These are phyloP conservation scores for Macrophomina tecta DNA, from an alignment of 2,329 filamentous ascomycete genomes.

Conservation along the genomic window DNA sequence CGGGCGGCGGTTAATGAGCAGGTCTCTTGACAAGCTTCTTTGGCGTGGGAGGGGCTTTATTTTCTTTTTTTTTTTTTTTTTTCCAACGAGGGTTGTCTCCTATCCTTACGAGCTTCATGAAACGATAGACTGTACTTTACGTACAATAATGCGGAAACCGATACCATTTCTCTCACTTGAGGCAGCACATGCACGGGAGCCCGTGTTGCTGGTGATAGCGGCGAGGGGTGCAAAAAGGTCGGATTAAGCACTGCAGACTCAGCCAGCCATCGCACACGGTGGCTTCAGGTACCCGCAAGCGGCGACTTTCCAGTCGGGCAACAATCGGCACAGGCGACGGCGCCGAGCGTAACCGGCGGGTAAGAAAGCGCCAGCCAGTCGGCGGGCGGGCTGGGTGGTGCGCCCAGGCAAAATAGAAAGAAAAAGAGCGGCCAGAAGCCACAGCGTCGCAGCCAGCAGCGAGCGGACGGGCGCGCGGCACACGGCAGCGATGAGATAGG, in stretches of 20 bases:
- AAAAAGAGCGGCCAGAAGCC: neutral
- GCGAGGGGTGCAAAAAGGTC: neutral
- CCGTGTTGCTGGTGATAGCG: neutral
- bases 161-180: neutral
- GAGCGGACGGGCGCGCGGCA: neutral
- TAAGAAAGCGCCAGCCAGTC: too few relatives aligned
- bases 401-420: too few relatives aligned
- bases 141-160: neutral
- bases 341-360: neutral
- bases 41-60: neutral
- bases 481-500: neutral
- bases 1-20: neutral
- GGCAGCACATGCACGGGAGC: too few relatives aligned
- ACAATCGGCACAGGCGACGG: neutral
- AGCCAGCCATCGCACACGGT: slow-evolving; percentile 18
- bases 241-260: slow-evolving; percentile 16
- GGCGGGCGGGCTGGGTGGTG: too few relatives aligned
- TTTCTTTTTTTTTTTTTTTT: too few relatives aligned
- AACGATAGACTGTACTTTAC: slow-evolving; percentile 17
- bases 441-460: neutral
- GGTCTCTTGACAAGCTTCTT: slow-evolving; percentile 11
- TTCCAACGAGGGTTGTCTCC: neutral
- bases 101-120: neutral
- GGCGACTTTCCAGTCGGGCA: neutral
- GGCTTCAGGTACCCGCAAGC: slow-evolving; percentile 19